phyloP scores from a whole-genome alignment of 2,329 filamentous ascomycete species.

The Pyricularia grisea region DNA sequence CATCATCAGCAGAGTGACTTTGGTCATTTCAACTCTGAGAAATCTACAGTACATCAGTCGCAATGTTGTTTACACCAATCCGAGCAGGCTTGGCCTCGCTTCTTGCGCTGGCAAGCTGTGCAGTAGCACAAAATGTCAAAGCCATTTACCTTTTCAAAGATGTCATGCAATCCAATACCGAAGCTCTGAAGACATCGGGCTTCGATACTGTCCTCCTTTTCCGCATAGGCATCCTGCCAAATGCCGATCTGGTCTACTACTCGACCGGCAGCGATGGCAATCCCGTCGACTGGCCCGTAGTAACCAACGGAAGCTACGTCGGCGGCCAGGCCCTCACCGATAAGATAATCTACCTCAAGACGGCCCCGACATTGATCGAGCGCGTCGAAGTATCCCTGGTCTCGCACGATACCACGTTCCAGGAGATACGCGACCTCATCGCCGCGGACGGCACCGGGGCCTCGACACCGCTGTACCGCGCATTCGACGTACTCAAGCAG shows the following conservation, averaged over 20 bases:
- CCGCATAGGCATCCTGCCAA: constrained; percentile 28
- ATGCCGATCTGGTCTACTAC: constrained; percentile 35
- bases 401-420: constrained; percentile 24
- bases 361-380: constrained; percentile 19
- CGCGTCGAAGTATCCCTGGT: constrained; percentile 34
- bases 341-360: constrained; percentile 4
- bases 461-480: constrained; percentile 25
- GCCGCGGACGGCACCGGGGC: constrained; percentile 20
- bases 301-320: constrained; percentile 31
- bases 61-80: not conserved
- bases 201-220: constrained; percentile 35
- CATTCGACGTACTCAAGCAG: constrained; percentile 27
- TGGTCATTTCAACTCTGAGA: not conserved
- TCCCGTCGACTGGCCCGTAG: constrained; percentile 21
- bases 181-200: constrained; percentile 27
- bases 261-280: constrained; percentile 27
- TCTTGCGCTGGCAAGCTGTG: not conserved
- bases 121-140: constrained; percentile 9
- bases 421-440: constrained; percentile 22
- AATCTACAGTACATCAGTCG: not conserved
- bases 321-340: constrained; percentile 30
- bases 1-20: not conserved
- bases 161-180: constrained; percentile 32
- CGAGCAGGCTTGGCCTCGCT: not conserved
- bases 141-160: constrained; percentile 31